Base-by-base conservation (phyloP, 805 yeast genomes). In the Starmera caribaea region DNA sequence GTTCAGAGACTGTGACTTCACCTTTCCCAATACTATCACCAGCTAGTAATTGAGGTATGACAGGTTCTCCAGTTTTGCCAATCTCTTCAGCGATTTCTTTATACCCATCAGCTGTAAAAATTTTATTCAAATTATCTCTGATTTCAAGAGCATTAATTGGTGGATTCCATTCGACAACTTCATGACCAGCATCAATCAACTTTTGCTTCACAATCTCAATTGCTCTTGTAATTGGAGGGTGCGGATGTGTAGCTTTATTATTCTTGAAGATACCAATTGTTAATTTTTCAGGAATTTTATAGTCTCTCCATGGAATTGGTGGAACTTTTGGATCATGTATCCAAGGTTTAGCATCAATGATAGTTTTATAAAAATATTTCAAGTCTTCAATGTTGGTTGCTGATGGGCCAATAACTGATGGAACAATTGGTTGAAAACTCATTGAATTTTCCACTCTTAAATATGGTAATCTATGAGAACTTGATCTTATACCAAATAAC, bases 171-270 rank as follows among this genome's bases (percentile, higher is more conserved):
- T 69, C 70, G 33, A 76, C 61, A 10, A 73, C 64, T 41, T 70
- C 72, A 42, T 71, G 77, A 26, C 82, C 79, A 12, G 67, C 68
- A 26, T 54, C 62, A 21, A 48, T 46, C 31, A 66, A 47, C 30
- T 49, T 47, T 16, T 51, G 59, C 8, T 48, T 52, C 5, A 59
- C 59, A 8, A 49, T 49, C 15, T 63, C 53, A 39, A 77, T 35
- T 1, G 71, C 79, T 41, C 79, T 61, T 11, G 57, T 41, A 12
- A 73, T 60, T 5, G 76, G 76, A 7, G 79, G 73, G 16, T 71
- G 66, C 5, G 77, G 77, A 16, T 63, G 59, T 5, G 69, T 63
- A 17, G 59, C 49, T 8, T 66, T 69, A 48, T 74, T 78, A 41
- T 63, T 63, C 8, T 46, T 49, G 35, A 68, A 46, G 27, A 68